Base-by-base conservation (phyloP, 2,329 filamentous ascomycete genomes). In the Polychaeton citri region DNA sequence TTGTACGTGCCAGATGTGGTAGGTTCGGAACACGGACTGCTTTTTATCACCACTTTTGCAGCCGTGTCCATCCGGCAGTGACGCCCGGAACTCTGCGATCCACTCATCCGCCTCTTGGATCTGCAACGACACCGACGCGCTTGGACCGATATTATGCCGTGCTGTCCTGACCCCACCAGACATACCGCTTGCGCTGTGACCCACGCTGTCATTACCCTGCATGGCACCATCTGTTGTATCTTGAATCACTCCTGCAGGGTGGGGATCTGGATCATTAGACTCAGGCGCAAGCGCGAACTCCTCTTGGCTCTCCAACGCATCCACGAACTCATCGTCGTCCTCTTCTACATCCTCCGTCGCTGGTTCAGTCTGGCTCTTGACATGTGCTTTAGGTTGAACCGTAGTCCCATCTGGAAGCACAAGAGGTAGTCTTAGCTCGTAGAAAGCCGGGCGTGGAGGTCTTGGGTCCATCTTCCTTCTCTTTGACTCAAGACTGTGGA, bases 381-480 rank as follows among this genome's bases (percentile, higher is more conserved):
- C 19, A n/a, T 6, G n/a, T 26, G 15, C 16, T 19, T 18, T 19
- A 16, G 30, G 19, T 8, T 24, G 17, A 12, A 40, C 28, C 32
- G 37, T 33, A 10, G 35, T 44, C 19, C 64, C 68, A 31, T 69
- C 60, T 1, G 68, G 66, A 12, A 77, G 51, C 12, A 68, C 61
- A 36, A 87, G 80, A 0, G 79, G 77, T 17, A 71, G 49, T 30
- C 76, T 67, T 4, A 77, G 63, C 51, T 92, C 86, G 3, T 72
- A 76, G 46, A 75, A 69, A 12, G 70, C 66, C 1, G 86, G 85
- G 5, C 72, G 65, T 3, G 81, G 80, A 4, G 87, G 87, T 2
- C 62, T 69, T 2, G 85, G 85, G 9, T 72, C 59, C 41, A 94
- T 63, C 5, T 64, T 62, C 46, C 72, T 65, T 12, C 87, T 69